These are phyloP conservation scores for Populus hybrid DNA, from an alignment of 441 rosid species.

Conservation along the genomic window DNA sequence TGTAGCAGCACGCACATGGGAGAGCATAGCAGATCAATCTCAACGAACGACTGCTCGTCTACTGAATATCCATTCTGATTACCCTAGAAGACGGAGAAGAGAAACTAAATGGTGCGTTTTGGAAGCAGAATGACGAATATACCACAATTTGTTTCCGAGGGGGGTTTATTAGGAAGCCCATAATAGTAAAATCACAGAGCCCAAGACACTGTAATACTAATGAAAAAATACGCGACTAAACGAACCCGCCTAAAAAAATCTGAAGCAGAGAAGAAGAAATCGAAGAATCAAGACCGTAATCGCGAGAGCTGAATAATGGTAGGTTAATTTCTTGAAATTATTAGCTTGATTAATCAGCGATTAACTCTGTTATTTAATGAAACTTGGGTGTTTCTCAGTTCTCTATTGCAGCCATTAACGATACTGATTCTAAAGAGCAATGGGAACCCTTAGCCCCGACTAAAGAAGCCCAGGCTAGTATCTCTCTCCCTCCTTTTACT, in stretches of 20 bases:
- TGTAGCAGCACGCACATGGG: background rate
- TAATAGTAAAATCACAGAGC: background rate
- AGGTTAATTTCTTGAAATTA: background rate
- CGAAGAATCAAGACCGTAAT: background rate
- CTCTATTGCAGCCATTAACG: slow-evolving; percentile 94
- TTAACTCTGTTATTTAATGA: background rate
- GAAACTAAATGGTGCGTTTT: background rate
- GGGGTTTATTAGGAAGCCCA: background rate
- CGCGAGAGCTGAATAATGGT: background rate
- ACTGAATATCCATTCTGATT: background rate
- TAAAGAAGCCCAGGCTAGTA: slow-evolving; percentile 88
- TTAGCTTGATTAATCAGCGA: background rate
- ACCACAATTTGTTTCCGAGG: background rate
- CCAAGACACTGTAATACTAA: background rate
- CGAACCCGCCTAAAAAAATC: background rate
- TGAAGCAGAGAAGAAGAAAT: background rate
- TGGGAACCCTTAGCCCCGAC: slow-evolving; percentile 99
- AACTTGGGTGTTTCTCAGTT: slow-evolving; percentile 43
- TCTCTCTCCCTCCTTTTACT: background rate
- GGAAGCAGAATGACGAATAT: background rate
- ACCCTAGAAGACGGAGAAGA: background rate
- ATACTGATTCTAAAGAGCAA: slow-evolving; percentile 67
- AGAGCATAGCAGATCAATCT: background rate
- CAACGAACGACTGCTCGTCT: background rate
- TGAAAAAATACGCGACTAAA: background rate